Evolutionary conservation across 441 rosid species (phyloP).

Genomic region (Aquilaria agallochum): DNA sequence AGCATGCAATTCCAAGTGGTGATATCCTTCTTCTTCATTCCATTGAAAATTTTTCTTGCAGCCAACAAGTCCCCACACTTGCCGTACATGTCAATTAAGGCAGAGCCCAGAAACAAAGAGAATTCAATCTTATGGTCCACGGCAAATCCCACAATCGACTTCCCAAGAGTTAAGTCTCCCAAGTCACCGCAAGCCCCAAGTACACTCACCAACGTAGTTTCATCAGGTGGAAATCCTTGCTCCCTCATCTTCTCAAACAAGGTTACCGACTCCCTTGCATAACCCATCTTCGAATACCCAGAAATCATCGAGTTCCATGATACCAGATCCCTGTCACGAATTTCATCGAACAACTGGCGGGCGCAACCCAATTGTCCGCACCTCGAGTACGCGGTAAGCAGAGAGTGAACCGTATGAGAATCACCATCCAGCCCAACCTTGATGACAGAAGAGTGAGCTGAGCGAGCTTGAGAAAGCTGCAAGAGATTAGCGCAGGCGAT

Average conservation of each 20-base stretch:
- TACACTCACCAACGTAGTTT: constrained; percentile 75
- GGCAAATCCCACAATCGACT: constrained; percentile 48
- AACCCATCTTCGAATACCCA: constrained; percentile 67
- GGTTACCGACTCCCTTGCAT: constrained; percentile 44
- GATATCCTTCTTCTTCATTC: constrained; percentile 53
- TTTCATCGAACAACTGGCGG: constrained; percentile 72
- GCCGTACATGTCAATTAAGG: constrained; percentile 75
- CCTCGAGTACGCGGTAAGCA: constrained; percentile 49
- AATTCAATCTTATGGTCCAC: constrained; percentile 39
- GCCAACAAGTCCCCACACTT: constrained; percentile 71
- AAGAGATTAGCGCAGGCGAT: constrained; percentile 52
- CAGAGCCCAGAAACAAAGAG: constrained; percentile 57
- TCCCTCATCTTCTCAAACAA: constrained; percentile 57
- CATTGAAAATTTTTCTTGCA: constrained; percentile 68
- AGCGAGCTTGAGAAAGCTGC: constrained; percentile 44
- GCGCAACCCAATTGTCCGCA: constrained; percentile 39
- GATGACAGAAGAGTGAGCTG: constrained; percentile 49
- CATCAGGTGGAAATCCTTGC: constrained; percentile 55
- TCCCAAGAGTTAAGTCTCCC: constrained; percentile 65
- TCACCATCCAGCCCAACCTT: constrained; percentile 57
- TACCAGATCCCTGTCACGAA: constrained; percentile 49
- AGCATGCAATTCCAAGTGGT: constrained; percentile 88
- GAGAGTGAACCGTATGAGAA: constrained; percentile 50
- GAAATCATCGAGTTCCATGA: constrained; percentile 93
- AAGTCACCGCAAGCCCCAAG: constrained; percentile 65